Base-by-base conservation (phyloP, 2,329 filamentous ascomycete species). In the Geosmithia morbida region DNA sequence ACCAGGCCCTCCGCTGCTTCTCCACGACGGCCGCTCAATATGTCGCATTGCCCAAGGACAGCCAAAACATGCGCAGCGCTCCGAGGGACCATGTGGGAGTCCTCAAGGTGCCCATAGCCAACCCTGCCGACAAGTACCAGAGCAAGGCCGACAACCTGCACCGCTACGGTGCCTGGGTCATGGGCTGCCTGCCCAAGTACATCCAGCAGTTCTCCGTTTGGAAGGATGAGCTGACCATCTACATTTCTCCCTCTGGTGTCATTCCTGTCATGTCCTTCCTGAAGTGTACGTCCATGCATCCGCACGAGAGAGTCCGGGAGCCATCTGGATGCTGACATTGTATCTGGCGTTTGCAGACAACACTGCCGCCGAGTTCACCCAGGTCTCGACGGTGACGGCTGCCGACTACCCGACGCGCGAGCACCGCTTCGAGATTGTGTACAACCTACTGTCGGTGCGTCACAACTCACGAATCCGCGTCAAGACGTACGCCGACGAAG, bases 151-250 rank as follows among this genome's bases (percentile, higher is more conserved):
- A 94, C 55, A 77, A 83, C 61, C 74, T 97, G 62, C 92, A 98
- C 74, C 84, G 81, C 60, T 98, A 98, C 63, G 92, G 92, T 59
- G 81, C 94, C 61, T 98, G 95, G 77, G 71, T 98, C 60, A 90
- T 98, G 79, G 89, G 88, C 56, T 94, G 87, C 66, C 69, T 98
- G 61, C 94, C 92, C 58, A 97, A 96, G 74, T 96, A 95, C 69
- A 79, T 98, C 58, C 94, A 98, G 72, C 92, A 98, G 70, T 97
- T 97, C 72, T 94, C 89, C 13, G 90, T 98, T 48, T 98, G 92
- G 92, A 98, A 98, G 72, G 92, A 98, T 63, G 92, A 98, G 69
- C 80, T 98, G 62, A 88, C 85, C 57, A 87, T 96, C 64, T 90
- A 94, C 68, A 92, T 97, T 60, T 75, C 87, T 44, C 92, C 92